Evolutionary conservation across 345 rosid genomes (phyloP).

Genomic region (Hibiscus mutabilis): DNA sequence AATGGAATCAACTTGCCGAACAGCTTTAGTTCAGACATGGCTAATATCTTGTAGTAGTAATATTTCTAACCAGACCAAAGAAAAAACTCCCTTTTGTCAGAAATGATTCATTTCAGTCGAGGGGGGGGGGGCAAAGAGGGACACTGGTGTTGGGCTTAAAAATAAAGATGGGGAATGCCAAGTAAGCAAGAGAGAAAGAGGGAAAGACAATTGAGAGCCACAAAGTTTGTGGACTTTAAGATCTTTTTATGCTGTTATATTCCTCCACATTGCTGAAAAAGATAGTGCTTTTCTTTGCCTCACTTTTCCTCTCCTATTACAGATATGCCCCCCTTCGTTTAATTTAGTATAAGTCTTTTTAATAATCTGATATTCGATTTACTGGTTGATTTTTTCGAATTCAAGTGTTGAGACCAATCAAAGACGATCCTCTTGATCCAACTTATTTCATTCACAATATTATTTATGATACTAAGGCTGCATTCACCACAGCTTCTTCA

Average conservation of each 20-base stretch:
- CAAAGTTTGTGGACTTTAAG: slow-evolving; percentile 44
- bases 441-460: too few species aligned
- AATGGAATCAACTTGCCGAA: slow-evolving; percentile 47
- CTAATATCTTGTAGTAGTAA: background rate
- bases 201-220: slow-evolving; percentile 33
- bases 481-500: too few species aligned
- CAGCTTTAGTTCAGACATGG: slow-evolving; percentile 42
- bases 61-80: background rate
- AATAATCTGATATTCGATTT: background rate
- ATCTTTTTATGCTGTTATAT: slow-evolving; percentile 33
- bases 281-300: slow-evolving; percentile 33
- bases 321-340: background rate
- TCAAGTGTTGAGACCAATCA: too few species aligned
- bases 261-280: slow-evolving; percentile 28
- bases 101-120: background rate
- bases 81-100: background rate
- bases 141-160: background rate
- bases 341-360: background rate
- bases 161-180: slow-evolving; percentile 27
- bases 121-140: background rate
- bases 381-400: too few species aligned
- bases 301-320: background rate
- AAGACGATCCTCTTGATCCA: too few species aligned
- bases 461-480: too few species aligned
- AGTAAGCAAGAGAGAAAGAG: slow-evolving; percentile 18